phyloP scores from a whole-genome alignment of 1,139 yeast species.

The Saccharomyces hybrid region DNA sequence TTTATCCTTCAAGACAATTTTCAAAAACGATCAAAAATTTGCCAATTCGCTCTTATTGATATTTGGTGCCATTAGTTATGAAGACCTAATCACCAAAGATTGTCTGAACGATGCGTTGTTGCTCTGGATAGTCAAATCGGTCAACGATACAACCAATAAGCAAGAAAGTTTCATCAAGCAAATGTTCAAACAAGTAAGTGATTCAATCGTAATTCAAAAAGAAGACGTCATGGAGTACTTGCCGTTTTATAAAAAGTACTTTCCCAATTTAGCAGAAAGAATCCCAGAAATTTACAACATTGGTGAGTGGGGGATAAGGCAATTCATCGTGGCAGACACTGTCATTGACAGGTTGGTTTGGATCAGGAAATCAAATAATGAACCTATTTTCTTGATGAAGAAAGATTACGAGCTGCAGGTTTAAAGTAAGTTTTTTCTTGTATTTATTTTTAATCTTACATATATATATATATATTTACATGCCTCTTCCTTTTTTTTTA shows the following conservation, averaged over 20 bases:
- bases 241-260: conserved; percentile 46
- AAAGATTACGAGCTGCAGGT: neutral
- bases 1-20: conserved; percentile 47
- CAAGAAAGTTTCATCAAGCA: conserved; percentile 39
- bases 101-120: conserved; percentile 54
- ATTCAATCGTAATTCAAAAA: conserved; percentile 35
- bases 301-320: conserved; percentile 60
- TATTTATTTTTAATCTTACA: neutral
- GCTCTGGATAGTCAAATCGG: conserved; percentile 54
- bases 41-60: conserved; percentile 48
- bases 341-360: conserved; percentile 55
- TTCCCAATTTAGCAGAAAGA: conserved; percentile 44
- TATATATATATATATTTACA: neutral
- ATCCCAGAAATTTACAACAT: conserved; percentile 54
- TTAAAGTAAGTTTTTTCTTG: neutral
- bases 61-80: conserved; percentile 50
- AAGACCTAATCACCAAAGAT: conserved; percentile 40
- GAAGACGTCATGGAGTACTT: conserved; percentile 50
- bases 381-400: conserved; percentile 39
- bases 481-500: neutral
- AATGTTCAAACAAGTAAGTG: conserved; percentile 38
- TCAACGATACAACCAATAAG: conserved; percentile 36
- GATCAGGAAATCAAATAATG: conserved; percentile 52
- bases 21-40: conserved; percentile 48
- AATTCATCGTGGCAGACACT: conserved; percentile 51